These are phyloP conservation scores for Mycena albidolilacea DNA, from an alignment of 768 basidiomycete genomes.

Conservation along the genomic window DNA sequence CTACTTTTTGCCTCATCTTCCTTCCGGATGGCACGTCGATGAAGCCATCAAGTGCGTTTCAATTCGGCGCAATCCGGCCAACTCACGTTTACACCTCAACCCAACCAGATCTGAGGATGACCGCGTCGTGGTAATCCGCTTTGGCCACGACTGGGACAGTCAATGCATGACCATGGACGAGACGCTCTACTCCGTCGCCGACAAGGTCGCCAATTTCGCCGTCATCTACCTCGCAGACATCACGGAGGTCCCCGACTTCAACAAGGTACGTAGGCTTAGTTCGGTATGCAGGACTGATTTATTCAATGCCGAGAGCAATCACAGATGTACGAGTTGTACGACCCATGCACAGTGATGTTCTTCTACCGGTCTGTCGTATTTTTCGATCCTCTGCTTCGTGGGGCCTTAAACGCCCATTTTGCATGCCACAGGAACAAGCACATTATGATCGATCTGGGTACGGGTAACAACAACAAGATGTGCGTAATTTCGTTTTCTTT, in stretches of 20 bases:
- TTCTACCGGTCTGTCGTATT: conserved; percentile 85
- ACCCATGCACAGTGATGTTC: conserved; percentile 98
- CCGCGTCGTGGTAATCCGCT: conserved; percentile 93
- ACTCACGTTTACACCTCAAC: too few species aligned
- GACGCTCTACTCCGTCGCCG: conserved; percentile 90
- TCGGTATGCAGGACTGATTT: conserved; percentile 70
- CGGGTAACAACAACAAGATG: conserved; percentile 99
- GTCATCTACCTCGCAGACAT: conserved; percentile 97
- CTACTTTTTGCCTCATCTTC: conserved; percentile 90
- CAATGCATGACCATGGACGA: conserved; percentile 99
- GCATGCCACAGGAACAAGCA: conserved; percentile 86
- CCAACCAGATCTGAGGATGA: conserved; percentile 77
- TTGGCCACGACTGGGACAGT: conserved; percentile 75
- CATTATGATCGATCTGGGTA: conserved; percentile 99
- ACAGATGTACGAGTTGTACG: conserved; percentile 99
- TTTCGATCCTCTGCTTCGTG: conserved; percentile 3
- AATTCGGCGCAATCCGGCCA: too few species aligned
- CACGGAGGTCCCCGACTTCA: conserved; percentile 97
- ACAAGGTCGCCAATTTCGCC: conserved; percentile 98
- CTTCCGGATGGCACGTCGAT: conserved; percentile 98
- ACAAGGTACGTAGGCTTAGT: conserved; percentile 94
- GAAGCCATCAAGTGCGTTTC: conserved; percentile 90
- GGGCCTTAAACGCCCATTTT: neutral
- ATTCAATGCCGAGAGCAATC: conserved; percentile 79
- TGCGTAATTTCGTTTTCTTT: conserved; percentile 96